Percentiles rank a stretch among this genome's conserved stretches.
Conservation (phyloP, 2,329 filamentous ascomycete species). For the Talaromyces islandicus region DNA sequence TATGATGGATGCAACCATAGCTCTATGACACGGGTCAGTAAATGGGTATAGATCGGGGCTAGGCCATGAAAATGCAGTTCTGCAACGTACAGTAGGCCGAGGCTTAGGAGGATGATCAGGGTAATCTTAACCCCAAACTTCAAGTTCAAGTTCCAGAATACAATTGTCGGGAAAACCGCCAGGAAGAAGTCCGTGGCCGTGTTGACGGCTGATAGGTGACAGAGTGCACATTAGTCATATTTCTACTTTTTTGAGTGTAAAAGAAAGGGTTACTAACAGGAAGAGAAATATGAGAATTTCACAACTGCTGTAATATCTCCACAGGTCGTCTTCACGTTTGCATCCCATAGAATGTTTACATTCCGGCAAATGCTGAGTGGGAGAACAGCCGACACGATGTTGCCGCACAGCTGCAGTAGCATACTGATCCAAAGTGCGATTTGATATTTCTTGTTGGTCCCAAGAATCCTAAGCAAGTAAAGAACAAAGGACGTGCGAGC, state of each 20-base stretch:
- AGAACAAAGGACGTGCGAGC: constrained; percentile 20
- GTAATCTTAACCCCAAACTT: constrained; percentile 22
- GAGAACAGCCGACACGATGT: constrained; percentile 9
- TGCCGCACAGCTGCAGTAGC: constrained; percentile 17
- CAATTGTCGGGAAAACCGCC: constrained; percentile 19
- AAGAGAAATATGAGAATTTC: not conserved
- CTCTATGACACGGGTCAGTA: constrained; percentile 10
- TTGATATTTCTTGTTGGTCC: constrained; percentile 12
- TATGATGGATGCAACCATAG: constrained; percentile 20
- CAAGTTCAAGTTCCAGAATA: constrained; percentile 29
- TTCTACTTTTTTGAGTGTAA: not conserved
- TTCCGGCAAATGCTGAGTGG: not conserved
- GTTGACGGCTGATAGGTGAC: constrained; percentile 17
- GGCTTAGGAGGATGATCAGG: constrained; percentile 21
- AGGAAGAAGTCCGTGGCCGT: constrained; percentile 26
- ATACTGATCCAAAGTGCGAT: constrained; percentile 14
- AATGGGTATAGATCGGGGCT: not conserved
- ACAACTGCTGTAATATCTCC: not conserved
- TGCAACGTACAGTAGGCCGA: constrained; percentile 25
- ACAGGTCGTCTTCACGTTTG: not conserved
- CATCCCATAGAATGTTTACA: not conserved
- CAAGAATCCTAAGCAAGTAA: constrained; percentile 17
- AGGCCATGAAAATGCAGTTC: not conserved
- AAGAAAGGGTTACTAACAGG: not conserved
- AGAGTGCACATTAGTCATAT: constrained; percentile 7